phyloP scores from a whole-genome alignment of 768 basidiomycete genomes.

The Artomyces pyxidatus region DNA sequence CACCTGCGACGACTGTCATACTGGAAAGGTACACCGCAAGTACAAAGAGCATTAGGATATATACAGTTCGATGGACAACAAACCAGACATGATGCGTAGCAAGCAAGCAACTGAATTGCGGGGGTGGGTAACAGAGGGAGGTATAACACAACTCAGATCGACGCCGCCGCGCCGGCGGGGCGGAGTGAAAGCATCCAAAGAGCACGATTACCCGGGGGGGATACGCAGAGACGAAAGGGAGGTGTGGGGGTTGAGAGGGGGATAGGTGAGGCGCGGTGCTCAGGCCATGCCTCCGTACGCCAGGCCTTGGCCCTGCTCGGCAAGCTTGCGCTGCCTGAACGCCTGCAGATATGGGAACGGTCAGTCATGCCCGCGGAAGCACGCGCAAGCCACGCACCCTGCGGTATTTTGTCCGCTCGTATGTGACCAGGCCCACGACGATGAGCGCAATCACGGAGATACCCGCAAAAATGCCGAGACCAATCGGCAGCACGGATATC shows the following conservation, averaged over 20 bases:
- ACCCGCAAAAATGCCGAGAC: slow-evolving; percentile 77
- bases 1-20: not conserved
- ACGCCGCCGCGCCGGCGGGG: not conserved
- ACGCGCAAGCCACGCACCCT: slow-evolving; percentile 57
- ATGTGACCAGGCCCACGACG: slow-evolving; percentile 77
- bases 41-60: not conserved
- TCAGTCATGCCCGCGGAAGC: too few species aligned
- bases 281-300: slow-evolving; percentile 50
- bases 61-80: not conserved
- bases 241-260: not conserved
- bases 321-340: slow-evolving; percentile 68
- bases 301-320: slow-evolving; percentile 49
- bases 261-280: not conserved
- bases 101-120: not conserved
- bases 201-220: not conserved
- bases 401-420: slow-evolving; percentile 81
- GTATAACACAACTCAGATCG: not conserved
- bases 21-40: not conserved
- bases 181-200: not conserved
- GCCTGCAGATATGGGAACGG: too few species aligned
- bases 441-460: slow-evolving; percentile 79
- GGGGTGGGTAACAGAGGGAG: not conserved
- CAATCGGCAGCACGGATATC: slow-evolving; percentile 71
- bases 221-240: too few species aligned
- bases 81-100: not conserved